Percentiles rank a stretch among this genome's conserved stretches.
Conservation (phyloP, 148 eudicot species). For the Nepenthes gracilis region DNA sequence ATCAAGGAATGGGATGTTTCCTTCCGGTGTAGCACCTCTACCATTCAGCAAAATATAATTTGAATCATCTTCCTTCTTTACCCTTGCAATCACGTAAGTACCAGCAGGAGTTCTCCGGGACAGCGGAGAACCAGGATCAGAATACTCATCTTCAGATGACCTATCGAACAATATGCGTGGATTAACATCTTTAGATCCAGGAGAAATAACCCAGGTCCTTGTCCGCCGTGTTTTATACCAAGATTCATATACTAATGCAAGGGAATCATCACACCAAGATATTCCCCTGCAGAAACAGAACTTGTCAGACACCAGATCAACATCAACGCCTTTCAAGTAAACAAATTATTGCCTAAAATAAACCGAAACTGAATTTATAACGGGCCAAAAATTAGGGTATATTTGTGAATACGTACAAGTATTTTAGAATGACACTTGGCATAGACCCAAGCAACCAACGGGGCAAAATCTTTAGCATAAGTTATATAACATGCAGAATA, state of each 20-base stretch:
- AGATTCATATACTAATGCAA: conserved; percentile 84
- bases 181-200: conserved; percentile 50
- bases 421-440: too few relatives aligned
- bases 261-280: conserved; percentile 94
- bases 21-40: conserved; percentile 86
- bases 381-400: too few relatives aligned
- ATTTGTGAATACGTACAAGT: too few relatives aligned
- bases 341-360: too few relatives aligned
- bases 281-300: conserved; percentile 50
- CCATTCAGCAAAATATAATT: conserved; percentile 74
- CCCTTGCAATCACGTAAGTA: conserved; percentile 71
- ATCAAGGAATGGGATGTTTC: conserved; percentile 90
- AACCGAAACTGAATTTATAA: too few relatives aligned
- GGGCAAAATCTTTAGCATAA: too few relatives aligned
- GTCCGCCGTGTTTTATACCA: conserved; percentile 86
- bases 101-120: conserved; percentile 67
- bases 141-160: conserved; percentile 91
- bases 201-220: conserved; percentile 86
- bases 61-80: conserved; percentile 59
- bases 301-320: not conserved
- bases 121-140: conserved; percentile 99
- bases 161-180: conserved; percentile 85
- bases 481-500: too few relatives aligned
- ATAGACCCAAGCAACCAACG: too few relatives aligned
- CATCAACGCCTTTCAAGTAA: not conserved